phyloP scores from a whole-genome alignment of 768 basidiomycete genomes.

The Trametes cinnabarina region DNA sequence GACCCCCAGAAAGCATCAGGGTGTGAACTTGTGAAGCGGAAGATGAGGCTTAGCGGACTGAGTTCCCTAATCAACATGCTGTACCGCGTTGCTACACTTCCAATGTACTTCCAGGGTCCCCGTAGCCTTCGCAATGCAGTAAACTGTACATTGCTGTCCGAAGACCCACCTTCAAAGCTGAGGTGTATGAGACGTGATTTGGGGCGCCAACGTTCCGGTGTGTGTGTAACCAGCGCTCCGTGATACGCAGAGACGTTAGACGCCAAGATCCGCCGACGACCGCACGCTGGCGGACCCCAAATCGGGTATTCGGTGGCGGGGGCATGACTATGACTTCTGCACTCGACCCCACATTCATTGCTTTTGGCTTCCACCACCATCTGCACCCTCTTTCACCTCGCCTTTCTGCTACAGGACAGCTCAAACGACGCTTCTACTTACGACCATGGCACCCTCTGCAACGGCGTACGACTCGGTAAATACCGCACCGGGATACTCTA shows the following conservation, averaged over 20 bases:
- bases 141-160: no score
- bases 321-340: neutral
- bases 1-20: conserved; percentile 56
- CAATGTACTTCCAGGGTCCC: neutral
- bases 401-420: neutral
- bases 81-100: neutral
- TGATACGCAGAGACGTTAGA: neutral
- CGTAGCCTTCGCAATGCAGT: neutral
- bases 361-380: conserved; percentile 15
- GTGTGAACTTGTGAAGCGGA: conserved; percentile 7
- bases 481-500: neutral
- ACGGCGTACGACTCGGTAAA: neutral
- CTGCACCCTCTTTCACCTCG: neutral
- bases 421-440: neutral
- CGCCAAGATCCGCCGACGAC: conserved; percentile 19
- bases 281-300: neutral
- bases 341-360: neutral
- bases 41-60: no score
- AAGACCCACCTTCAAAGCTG: no score
- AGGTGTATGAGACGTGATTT: neutral
- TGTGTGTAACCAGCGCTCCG: conserved; percentile 6
- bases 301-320: conserved; percentile 11
- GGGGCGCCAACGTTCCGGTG: conserved; percentile 3
- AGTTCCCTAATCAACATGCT: neutral
- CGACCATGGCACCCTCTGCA: conserved; percentile 15